Base-by-base conservation (phyloP, 495 filamentous ascomycete genomes). In the Penicillium cataractarum region DNA sequence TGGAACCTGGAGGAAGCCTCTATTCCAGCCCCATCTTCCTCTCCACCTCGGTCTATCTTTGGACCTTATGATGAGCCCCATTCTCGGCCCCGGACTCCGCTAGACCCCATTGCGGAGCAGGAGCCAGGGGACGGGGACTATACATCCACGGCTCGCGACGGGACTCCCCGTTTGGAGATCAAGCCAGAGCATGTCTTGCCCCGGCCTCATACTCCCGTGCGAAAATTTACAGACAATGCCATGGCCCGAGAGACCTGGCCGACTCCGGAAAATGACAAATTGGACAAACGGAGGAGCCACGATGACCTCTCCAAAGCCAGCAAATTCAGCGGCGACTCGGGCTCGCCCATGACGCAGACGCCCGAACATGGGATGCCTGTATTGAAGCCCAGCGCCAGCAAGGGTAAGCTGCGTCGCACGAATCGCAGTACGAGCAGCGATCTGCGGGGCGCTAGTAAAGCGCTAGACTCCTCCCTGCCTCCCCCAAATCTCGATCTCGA, bases 371-470 rank as follows among this genome's bases (percentile, higher is more conserved):
- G 69, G 27, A 71, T 69, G 63, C 74, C 74, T 3, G 67, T 77
- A 10, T 61, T 80, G 42, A 70, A 71, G 54, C 76, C 76, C 29
- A 74, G 64, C 62, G 66, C 70, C 50, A 71, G 71, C 51, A 66
- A 67, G 32, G 73, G 74, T 46, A 69, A 89, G 15, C 84, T 96
- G 44, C 84, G 92, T 63, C 84, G 90, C 58, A 83, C 84, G 60
- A 88, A 87, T 72, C 88, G 88, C 66, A 91, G 87, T 73, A 77
- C 86, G 62, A 92, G 91, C 77, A 89, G 91, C 70, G 89, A 96
- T 83, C 79, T 95, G 71, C 82, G 92, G 78, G 89, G 85, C 70
- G 87, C 88, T 66, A 89, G 86, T 78, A 73, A 73, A 62, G 70
- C 66, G 42, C 65, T 68, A 62, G 76, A 68, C 53, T 65, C 65